Conservation (phyloP, 768 basidiomycete species). For the Favolaschia claudopus region DNA sequence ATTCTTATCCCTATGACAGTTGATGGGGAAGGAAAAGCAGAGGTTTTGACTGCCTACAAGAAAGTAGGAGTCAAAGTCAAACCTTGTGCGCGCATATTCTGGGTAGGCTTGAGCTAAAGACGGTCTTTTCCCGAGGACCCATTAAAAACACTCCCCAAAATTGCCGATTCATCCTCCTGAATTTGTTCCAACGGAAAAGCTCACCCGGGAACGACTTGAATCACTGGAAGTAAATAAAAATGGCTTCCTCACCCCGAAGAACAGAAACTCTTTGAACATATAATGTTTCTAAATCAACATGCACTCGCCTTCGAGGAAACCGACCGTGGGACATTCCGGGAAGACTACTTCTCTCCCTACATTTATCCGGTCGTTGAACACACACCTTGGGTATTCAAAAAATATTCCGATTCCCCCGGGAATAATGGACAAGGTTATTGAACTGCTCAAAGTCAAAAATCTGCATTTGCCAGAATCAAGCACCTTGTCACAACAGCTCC, state of each 20-base stretch:
- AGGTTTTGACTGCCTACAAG: neutral
- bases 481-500: too few species aligned
- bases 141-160: neutral
- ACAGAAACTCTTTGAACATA: neutral
- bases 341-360: conserved; percentile 36
- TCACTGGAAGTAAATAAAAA: neutral
- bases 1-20: too few species aligned
- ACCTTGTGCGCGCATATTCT: neutral
- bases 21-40: too few species aligned
- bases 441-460: conserved; percentile 39
- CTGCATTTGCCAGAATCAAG: too few species aligned
- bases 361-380: too few species aligned
- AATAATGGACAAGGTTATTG: conserved; percentile 35
- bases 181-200: neutral
- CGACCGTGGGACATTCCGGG: conserved; percentile 28
- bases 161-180: neutral
- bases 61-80: neutral
- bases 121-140: neutral
- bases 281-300: conserved; percentile 38
- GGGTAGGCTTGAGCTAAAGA: neutral
- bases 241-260: conserved; percentile 18
- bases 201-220: neutral
- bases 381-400: too few species aligned
- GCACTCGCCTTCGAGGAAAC: conserved; percentile 42
- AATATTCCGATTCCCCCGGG: conserved; percentile 46